Base-by-base conservation (phyloP, 2,329 filamentous ascomycete genomes). In the Ophiostoma sp. region DNA sequence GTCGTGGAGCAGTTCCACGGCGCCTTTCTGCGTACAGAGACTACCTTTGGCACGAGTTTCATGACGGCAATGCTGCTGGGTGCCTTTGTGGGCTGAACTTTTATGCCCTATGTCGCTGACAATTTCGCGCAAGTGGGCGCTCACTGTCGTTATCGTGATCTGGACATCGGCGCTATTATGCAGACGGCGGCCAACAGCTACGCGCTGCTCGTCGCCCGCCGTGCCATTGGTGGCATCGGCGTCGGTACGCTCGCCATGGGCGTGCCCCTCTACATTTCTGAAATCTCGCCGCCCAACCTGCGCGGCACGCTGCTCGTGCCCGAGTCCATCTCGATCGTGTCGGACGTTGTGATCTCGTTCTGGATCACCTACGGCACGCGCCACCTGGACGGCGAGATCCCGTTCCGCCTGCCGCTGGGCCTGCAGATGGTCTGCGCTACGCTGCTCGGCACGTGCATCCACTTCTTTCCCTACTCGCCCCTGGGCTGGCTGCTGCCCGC, bases 51-150 rank as follows among this genome's bases (percentile, higher is more conserved):
- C 66, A 78, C 74, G 62, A 76, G 80, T 4, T 74, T 81, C 66
- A 78, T 80, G 75, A 81, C 79, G 2, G 79, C 76, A 5, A 81
- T 81, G 77, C 74, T 81, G 69, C 75, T 81, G 1, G 79, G 78
- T 5, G 78, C 77, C 36, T 76, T 81, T 49, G 36, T 81, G 1
- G 76, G 77, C 12, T 77, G 76, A 44, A 49, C 76, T 38, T 74
- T 75, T 67, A 72, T 77, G 49, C 76, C 77, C 7, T 77, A 75
- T 69, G 74, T 81, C 5, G 77, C 77, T 9, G 81, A 82, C 68
- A 76, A 73, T 79, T 65, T 81, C 79, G 1, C 74, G 81, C 0
- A 82, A 81, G 71, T 78, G 78, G 73, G 78, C 79, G 0, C 72
- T 82, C 14, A 75, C 76, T 1, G 73, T 80, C 0, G 79, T 76